phyloP scores from a whole-genome alignment of 495 filamentous ascomycete genomes.

The Pyronema omphalodes region DNA sequence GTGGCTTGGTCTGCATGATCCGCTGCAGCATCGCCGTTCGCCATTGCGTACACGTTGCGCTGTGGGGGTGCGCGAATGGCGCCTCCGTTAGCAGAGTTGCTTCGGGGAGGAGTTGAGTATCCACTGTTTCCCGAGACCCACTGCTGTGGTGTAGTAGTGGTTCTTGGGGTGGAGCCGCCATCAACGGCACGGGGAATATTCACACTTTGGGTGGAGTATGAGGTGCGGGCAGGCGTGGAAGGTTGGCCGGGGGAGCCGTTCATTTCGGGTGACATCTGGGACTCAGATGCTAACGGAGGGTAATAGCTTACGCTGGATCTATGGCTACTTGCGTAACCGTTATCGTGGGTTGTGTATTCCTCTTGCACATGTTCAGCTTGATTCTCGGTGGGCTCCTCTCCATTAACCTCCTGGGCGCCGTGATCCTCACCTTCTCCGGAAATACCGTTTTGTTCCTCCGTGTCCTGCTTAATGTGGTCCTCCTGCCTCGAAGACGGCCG shows the following conservation, averaged over 20 bases:
- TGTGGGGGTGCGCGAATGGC: slow-evolving; percentile 32
- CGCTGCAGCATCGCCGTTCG: slow-evolving; percentile 47
- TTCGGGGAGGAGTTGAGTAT: slow-evolving; percentile 60
- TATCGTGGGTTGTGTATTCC: slow-evolving; percentile 60
- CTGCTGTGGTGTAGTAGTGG: slow-evolving; percentile 48
- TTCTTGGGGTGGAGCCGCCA: slow-evolving; percentile 69
- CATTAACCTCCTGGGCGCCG: slow-evolving; percentile 36
- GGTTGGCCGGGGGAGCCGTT: slow-evolving; percentile 61
- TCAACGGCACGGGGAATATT: slow-evolving; percentile 21
- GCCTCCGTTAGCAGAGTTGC: slow-evolving; percentile 17
- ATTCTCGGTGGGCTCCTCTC: slow-evolving; percentile 51
- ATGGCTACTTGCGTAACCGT: slow-evolving; percentile 21
- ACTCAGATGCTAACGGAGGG: slow-evolving; percentile 32
- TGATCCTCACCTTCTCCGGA: slow-evolving; percentile 32
- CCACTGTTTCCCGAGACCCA: slow-evolving; percentile 48
- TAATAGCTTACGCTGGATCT: slow-evolving; percentile 14
- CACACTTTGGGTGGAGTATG: slow-evolving; percentile 13
- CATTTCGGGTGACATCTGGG: slow-evolving; percentile 68
- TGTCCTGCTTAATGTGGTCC: slow-evolving; percentile 20
- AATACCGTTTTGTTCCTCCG: slow-evolving; percentile 44
- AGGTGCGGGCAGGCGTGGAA: slow-evolving; percentile 15
- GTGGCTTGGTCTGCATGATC: slow-evolving; percentile 18
- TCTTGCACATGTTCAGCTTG: slow-evolving; percentile 62
- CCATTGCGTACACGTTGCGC: slow-evolving; percentile 76
- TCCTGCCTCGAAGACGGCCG: slow-evolving; percentile 24